These are phyloP conservation scores for Pichia sp. DNA, from an alignment of 1,139 yeast species.

Conservation along the genomic window DNA sequence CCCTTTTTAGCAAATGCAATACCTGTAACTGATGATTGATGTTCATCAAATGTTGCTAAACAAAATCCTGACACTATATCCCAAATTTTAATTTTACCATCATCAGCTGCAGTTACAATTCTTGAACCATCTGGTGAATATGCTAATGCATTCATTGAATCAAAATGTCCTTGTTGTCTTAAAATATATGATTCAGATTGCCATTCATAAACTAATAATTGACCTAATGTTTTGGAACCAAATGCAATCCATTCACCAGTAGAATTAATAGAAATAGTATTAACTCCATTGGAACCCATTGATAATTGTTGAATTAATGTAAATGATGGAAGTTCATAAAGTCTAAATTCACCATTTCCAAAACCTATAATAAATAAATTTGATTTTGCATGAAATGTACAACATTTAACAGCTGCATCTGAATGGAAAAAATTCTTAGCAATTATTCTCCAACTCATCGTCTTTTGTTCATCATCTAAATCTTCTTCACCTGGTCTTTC, in stretches of 20 bases:
- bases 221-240: conserved; percentile 90
- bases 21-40: conserved; percentile 81
- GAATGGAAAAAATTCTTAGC: conserved; percentile 70
- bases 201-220: conserved; percentile 95
- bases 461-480: conserved; percentile 33
- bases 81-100: conserved; percentile 96
- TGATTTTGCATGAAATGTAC: conserved; percentile 70
- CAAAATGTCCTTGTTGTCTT: conserved; percentile 97
- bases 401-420: conserved; percentile 70
- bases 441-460: conserved; percentile 72
- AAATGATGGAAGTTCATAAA: conserved; percentile 79
- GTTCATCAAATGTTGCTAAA: conserved; percentile 86
- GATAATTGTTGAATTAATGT: conserved; percentile 77
- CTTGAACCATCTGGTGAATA: conserved; percentile 95
- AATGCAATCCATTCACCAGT: conserved; percentile 97
- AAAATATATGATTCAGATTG: conserved; percentile 92
- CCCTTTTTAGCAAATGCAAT: conserved; percentile 84
- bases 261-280: conserved; percentile 69
- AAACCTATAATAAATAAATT: conserved; percentile 86
- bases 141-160: conserved; percentile 72
- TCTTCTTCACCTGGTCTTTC: conserved; percentile 40
- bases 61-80: conserved; percentile 92
- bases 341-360: conserved; percentile 80
- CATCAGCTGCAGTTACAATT: conserved; percentile 91
- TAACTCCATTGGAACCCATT: conserved; percentile 88